These are phyloP conservation scores for Fusarium abutilonis DNA, from an alignment of 2,329 filamentous ascomycete genomes.

Conservation along the genomic window DNA sequence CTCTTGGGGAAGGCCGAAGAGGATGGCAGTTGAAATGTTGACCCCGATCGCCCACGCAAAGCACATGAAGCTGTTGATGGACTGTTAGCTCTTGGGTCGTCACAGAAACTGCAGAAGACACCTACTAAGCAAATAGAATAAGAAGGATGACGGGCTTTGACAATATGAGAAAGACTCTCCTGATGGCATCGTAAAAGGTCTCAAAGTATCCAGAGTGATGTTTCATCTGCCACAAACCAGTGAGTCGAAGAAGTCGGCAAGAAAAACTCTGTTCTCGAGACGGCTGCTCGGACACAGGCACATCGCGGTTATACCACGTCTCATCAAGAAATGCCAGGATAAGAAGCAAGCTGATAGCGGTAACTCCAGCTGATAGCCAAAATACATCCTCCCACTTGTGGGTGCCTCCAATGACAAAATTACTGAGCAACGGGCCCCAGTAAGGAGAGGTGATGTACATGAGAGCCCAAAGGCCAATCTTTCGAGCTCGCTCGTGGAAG, in stretches of 20 bases:
- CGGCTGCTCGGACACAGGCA: slow-evolving; percentile 51
- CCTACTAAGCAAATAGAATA: slow-evolving; percentile 24
- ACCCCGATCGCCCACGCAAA: slow-evolving; percentile 65
- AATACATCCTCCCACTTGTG: slow-evolving; percentile 58
- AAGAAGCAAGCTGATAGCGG: slow-evolving; percentile 51
- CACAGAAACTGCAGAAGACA: neutral
- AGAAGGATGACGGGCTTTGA: slow-evolving; percentile 28
- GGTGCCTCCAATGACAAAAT: slow-evolving; percentile 59
- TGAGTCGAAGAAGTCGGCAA: slow-evolving; percentile 40
- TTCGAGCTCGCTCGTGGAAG: slow-evolving; percentile 64
- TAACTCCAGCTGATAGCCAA: slow-evolving; percentile 58
- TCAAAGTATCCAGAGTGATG: slow-evolving; percentile 34
- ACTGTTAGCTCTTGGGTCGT: neutral
- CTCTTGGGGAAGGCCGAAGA: slow-evolving; percentile 48
- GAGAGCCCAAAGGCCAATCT: slow-evolving; percentile 60
- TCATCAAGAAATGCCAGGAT: slow-evolving; percentile 57
- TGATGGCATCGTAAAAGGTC: slow-evolving; percentile 12
- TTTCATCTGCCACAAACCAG: slow-evolving; percentile 26
- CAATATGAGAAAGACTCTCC: slow-evolving; percentile 25
- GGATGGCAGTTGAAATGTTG: slow-evolving; percentile 65
- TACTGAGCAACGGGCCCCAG: slow-evolving; percentile 56
- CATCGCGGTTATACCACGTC: slow-evolving; percentile 60
- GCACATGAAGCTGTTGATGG: slow-evolving; percentile 39
- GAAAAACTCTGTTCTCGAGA: slow-evolving; percentile 42
- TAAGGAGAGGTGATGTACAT: slow-evolving; percentile 57